Base-by-base conservation (phyloP, 345 rosid species). In the Camelina laxa region DNA sequence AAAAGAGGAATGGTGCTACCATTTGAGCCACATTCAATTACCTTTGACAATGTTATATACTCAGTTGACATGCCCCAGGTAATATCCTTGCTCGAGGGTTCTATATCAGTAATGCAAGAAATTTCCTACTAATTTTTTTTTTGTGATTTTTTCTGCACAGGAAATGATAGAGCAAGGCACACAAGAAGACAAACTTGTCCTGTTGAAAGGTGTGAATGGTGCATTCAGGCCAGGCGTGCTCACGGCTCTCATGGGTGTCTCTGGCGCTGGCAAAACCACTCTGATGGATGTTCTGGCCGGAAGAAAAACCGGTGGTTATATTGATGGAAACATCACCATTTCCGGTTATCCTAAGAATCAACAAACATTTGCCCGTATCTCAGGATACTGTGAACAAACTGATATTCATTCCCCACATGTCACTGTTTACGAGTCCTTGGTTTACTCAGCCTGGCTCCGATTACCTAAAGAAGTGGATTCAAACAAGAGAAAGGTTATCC, bases 231-330 rank as follows among this genome's bases (percentile, higher is more conserved):
- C 94, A 10, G 97, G 97, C 4, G 90, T 91, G 68, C 91, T 91
- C 4, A 90, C 96, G 14, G 91, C 93, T 75, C 79, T 87, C 39
- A 89, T 89, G 94, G 94, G 91, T 60, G 88, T 86, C 38, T 85
- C 89, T 15, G 95, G 95, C n/a, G 96, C 96, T 5, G 96, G 97
- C 3, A 91, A 91, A 81, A 89, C 97, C 15, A 91, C 97, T 69
- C 49, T 89, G 65, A 87, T 91, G 97, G 97, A 91, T 81, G 97
- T 91, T 58, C 75, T 91, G 21, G 95, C 97, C 31, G 97, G 97
- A 59, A 83, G 97, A 70, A 91, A 91, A 81, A 87, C 91, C 20
- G 91, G 91, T 59, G 96, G 97, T 38, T 88, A 85, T 64, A 83
- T 89, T 7, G 90, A 87, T 24, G 97, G 97, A 9, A 70, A 79